These are phyloP conservation scores for Diplodia scrobiculata DNA, from an alignment of 2,329 filamentous ascomycete genomes.

Conservation along the genomic window DNA sequence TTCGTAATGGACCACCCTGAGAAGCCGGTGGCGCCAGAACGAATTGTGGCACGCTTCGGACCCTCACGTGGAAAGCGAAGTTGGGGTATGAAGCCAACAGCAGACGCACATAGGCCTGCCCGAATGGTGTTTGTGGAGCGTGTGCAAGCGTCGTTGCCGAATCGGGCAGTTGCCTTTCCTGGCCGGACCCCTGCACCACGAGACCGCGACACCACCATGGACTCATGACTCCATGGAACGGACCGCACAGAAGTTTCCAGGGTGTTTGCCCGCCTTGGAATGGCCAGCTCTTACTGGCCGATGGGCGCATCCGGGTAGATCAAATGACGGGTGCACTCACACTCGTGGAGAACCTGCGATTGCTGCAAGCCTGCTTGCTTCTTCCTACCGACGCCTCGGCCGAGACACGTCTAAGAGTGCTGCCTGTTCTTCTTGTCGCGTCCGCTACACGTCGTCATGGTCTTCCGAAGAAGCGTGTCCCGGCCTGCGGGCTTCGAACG, in stretches of 20 bases:
- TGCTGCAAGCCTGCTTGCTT: background rate
- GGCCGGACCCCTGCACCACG: background rate
- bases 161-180: background rate
- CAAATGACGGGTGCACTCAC: background rate
- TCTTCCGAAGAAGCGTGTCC: background rate
- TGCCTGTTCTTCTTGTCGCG: background rate
- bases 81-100: too few species aligned
- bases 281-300: background rate
- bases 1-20: too few species aligned
- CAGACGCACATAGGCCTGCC: too few species aligned
- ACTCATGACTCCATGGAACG: background rate
- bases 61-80: too few species aligned
- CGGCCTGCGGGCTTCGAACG: background rate
- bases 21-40: too few species aligned
- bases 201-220: background rate
- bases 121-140: background rate
- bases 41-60: too few species aligned
- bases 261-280: background rate
- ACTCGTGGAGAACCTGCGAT: background rate
- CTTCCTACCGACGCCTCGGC: background rate
- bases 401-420: background rate
- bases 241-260: background rate
- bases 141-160: background rate
- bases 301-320: background rate
- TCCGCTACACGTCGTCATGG: background rate